Evolutionary conservation across 2,329 filamentous ascomycete species (phyloP), one percentile per base, ranked within the genome.

Genomic region (Fusarium equiseti): DNA sequence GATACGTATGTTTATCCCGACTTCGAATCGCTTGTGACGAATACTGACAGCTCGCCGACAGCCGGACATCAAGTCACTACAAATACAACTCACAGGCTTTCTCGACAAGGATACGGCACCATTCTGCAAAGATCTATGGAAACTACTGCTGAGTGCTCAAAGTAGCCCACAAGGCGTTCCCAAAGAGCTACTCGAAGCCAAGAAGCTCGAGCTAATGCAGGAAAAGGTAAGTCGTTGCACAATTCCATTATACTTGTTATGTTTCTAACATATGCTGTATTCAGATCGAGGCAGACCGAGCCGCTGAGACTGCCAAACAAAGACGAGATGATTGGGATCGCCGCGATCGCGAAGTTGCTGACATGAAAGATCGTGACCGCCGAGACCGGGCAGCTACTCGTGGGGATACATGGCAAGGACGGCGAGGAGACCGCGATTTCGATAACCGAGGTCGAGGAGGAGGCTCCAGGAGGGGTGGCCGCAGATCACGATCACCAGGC

Each of bases 51-150:
- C 45, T 54, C 40, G 52, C 51, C 64, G 43, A 59, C 75, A 98
- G 95, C 96, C 95, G 71, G 94, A 98, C 79, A 96, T 98, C 81
- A 99, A 98, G 82, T 90, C 92, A 48, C 87, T 98, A 59, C 96
- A 99, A 79, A 97, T 98, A 73, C 92, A 97, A 76, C 90, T 99
- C 70, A 96, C 93, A 2, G 96, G 95, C 3, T 99, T 99, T 76
- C 88, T 99, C 73, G 95, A 97, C 76, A 95, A 97, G 79, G 94
- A 98, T 73, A 96, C 94, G 0, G 86, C 94, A 3, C 82, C 86
- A 0, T 99, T 99, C 78, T 98, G 95, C 81, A 95, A 97, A 78
- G 93, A 98, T 69, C 83, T 99, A 15, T 99, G 96, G 96, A 93
- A 91, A 63, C 84, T 99, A 20, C 92, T 95, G 75, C 83, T 99